phyloP scores from a whole-genome alignment of 257 asterid species.

The Penstemon barbatus region DNA sequence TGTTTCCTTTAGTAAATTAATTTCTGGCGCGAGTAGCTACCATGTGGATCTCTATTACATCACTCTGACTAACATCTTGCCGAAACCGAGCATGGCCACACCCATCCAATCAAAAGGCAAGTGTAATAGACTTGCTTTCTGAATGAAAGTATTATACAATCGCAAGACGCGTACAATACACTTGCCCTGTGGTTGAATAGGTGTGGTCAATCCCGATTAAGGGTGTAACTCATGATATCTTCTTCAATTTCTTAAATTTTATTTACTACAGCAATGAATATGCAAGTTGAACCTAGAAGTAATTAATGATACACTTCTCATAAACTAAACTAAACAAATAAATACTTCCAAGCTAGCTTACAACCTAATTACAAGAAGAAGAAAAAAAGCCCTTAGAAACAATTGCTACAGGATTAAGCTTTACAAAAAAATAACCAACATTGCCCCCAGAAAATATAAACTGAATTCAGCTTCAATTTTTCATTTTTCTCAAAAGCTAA shows the following conservation, averaged over 20 bases:
- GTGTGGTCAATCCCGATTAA: neutral
- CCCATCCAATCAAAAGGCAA: too few relatives aligned
- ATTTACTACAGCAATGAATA: neutral
- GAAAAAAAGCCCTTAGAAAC: slow-evolving; percentile 10
- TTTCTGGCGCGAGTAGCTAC: too few relatives aligned
- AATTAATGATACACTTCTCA: neutral
- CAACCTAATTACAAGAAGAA: neutral
- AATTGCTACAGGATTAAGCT: slow-evolving; percentile 26
- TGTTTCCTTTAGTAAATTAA: too few relatives aligned
- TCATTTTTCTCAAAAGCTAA: neutral
- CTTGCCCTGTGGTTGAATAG: too few relatives aligned
- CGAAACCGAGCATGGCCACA: too few relatives aligned
- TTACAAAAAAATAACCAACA: slow-evolving; percentile 23
- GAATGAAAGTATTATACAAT: neutral
- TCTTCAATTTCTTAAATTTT: neutral
- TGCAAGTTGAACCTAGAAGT: neutral
- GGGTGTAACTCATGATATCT: neutral
- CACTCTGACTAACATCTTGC: too few relatives aligned
- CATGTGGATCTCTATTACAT: too few relatives aligned
- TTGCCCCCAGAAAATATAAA: slow-evolving; percentile 23
- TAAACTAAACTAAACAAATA: neutral
- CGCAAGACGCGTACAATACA: neutral
- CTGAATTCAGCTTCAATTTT: slow-evolving; percentile 6
- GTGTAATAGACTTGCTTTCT: neutral
- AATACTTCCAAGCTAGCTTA: neutral